A percentile compares a stretch with the other conserved stretches of the same genome.
Conservation (phyloP, 441 rosid species). For the Gossypium gossypioides region DNA sequence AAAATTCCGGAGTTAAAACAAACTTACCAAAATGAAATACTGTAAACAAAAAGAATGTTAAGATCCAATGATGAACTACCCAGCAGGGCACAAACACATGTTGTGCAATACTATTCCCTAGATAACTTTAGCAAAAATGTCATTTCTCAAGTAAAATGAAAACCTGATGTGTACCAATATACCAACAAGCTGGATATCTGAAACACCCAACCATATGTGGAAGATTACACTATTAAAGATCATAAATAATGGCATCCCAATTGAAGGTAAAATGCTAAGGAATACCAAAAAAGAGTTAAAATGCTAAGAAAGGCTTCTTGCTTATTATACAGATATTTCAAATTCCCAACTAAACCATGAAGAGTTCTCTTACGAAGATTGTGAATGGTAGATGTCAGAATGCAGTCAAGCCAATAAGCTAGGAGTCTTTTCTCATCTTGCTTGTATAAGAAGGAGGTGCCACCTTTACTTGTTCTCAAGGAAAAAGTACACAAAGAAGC, state of each 20-base stretch:
- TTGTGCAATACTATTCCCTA: not conserved
- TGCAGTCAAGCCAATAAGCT: not conserved
- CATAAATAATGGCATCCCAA: too few species aligned
- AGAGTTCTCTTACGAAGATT: not conserved
- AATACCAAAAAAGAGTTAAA: too few species aligned
- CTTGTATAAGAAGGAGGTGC: not conserved
- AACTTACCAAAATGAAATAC: not conserved
- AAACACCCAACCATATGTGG: too few species aligned
- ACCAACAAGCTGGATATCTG: not conserved
- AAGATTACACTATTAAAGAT: too few species aligned
- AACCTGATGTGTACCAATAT: not conserved
- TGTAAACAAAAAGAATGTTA: not conserved
- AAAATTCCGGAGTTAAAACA: not conserved
- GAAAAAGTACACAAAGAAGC: not conserved
- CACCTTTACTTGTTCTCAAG: not conserved
- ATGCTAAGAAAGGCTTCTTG: conserved; percentile 1
- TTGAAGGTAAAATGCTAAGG: too few species aligned
- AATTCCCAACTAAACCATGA: not conserved
- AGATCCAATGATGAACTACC: not conserved
- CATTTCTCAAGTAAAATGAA: not conserved
- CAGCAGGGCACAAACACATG: not conserved
- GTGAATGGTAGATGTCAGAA: not conserved
- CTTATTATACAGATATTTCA: not conserved
- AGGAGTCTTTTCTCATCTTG: not conserved
- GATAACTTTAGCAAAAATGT: not conserved